Evolutionary conservation across 768 basidiomycete genomes (phyloP), one percentile per base, ranked within the genome.

Genomic region (Candolleomyces efflorescens): DNA sequence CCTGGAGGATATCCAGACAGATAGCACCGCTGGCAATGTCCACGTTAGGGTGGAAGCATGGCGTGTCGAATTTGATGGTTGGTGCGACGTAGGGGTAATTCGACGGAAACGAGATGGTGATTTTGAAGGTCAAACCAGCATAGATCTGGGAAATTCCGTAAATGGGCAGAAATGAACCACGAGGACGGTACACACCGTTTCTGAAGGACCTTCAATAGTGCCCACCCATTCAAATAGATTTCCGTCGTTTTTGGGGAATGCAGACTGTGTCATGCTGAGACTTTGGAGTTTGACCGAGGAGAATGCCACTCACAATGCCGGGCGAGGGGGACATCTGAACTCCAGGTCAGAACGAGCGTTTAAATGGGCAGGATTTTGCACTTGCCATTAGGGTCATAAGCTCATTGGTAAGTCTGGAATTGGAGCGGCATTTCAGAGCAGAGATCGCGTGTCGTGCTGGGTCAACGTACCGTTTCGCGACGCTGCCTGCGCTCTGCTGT

Each of bases 181-280:
- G 23, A 20, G 12, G 41, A n/a, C 27, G 13, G 39, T 17, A 75
- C 85, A 53, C 64, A 90, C 89, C 15, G 92, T 94, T 62, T 82
- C 89, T 39, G 82, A 63, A 0, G 90, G 83, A 0, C 93, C 93
- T 65, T 90, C 90, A 65, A 95, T 89, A 44, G 91, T 92, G 6
- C 92, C 93, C 4, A 84, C 80, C 93, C 93, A 95, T 66, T 94
- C 92, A 61, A 92, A 92, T 13, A 95, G 75, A 70, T 92, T 93
- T 11, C 86, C 82, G 58, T 95, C 92, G 59, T 83, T 85, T 67
- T 88, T 92, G 1, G 93, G 93, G 69, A 94, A 94, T 6, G 93
- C 93, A 49, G 92, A 92, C 92, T 93, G 63, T 15, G 20, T 15
- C 15, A 24, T n/a, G 20, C 32, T 32, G 32, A 32, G 32, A 32